Evolutionary conservation across 2,329 filamentous ascomycete species (phyloP), one percentile per base, ranked within the genome.

Genomic region (Fonsecaea pedrosoi): DNA sequence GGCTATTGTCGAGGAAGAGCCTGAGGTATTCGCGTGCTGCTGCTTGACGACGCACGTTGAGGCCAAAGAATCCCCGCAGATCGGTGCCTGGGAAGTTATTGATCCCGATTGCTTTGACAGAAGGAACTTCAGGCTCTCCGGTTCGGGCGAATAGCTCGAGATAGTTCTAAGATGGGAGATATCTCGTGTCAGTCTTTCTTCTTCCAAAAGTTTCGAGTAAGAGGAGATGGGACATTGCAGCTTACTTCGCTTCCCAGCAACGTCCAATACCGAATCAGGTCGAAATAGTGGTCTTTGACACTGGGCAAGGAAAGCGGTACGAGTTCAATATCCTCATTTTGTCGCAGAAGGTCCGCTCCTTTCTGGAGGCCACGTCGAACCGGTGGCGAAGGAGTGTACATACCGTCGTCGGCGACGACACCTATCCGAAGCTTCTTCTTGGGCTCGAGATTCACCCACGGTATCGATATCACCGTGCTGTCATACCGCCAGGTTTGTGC

Each of bases 391-490:
- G 77, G 75, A 56, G 74, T 74, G 48, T 74, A 76, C 10, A 76
- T 75, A 48, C 71, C 78, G 73, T 75, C 78, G 37, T 62, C 85
- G 62, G 69, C 77, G 13, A 81, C 73, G 13, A 81, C 65, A 1
- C 79, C 79, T 42, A 81, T 74, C 0, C 76, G 79, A 18, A 80
- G 74, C 61, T 42, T 60, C 62, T 67, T 18, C 32, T 58, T 60
- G 21, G 61, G 25, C 18, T 71, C 71, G 0, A 65, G 56, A 34
- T 57, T 54, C 54, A 35, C 75, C 85, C 85, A 88, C 0, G 84
- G 82, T 2, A 83, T 81, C 58, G 82, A 78, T 21, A 70, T 71
- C 74, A 89, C 82, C 53, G 87, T 79, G 40, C 83, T 75, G 61
- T 74, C 75, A 15, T 80, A 70, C 64, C 79, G 78, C n/a, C 71